A percentile compares a stretch with the other conserved stretches of the same genome.
Conservation (phyloP, 2,329 filamentous ascomycete species). For the Neonectria neomacrospora region DNA sequence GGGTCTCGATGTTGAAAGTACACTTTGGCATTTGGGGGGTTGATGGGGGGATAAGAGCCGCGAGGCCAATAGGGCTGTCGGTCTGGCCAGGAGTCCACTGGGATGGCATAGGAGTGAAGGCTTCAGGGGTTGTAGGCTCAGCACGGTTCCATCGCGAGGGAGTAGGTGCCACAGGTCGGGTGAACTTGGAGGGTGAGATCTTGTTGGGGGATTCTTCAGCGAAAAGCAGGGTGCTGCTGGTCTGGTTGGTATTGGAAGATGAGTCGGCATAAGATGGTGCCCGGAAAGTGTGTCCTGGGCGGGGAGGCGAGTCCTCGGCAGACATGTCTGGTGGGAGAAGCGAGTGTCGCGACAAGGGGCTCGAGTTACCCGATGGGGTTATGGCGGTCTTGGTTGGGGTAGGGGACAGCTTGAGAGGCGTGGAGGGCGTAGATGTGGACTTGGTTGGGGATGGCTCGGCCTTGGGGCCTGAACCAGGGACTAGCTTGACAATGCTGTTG, state of each 20-base stretch:
- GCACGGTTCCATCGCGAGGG: constrained; percentile 42
- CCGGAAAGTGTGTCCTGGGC: constrained; percentile 34
- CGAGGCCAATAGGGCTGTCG: constrained; percentile 36
- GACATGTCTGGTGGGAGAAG: constrained; percentile 8
- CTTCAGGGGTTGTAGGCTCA: constrained; percentile 40
- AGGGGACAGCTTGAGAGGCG: constrained; percentile 37
- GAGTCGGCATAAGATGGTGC: constrained; percentile 35
- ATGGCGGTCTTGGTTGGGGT: constrained; percentile 25
- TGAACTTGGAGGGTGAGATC: constrained; percentile 36
- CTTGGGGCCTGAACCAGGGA: constrained; percentile 41
- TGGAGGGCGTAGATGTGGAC: constrained; percentile 42
- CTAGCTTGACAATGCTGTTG: constrained; percentile 45
- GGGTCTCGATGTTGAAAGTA: constrained; percentile 21
- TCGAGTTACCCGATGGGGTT: constrained; percentile 29
- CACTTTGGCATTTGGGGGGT: constrained; percentile 31
- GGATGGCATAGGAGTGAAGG: constrained; percentile 28
- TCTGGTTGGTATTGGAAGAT: constrained; percentile 27
- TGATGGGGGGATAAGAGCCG: constrained; percentile 31
- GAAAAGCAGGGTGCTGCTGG: constrained; percentile 23
- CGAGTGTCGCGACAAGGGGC: constrained; percentile 25
- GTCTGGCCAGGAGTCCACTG: constrained; percentile 19
- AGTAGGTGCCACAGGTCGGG: constrained; percentile 46
- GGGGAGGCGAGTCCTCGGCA: constrained; percentile 28
- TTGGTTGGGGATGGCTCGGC: constrained; percentile 47
- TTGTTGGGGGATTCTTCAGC: constrained; percentile 31